Evolutionary conservation across 2,329 filamentous ascomycete species (phyloP).

Genomic region (Scopulariopsis brevicaulis): DNA sequence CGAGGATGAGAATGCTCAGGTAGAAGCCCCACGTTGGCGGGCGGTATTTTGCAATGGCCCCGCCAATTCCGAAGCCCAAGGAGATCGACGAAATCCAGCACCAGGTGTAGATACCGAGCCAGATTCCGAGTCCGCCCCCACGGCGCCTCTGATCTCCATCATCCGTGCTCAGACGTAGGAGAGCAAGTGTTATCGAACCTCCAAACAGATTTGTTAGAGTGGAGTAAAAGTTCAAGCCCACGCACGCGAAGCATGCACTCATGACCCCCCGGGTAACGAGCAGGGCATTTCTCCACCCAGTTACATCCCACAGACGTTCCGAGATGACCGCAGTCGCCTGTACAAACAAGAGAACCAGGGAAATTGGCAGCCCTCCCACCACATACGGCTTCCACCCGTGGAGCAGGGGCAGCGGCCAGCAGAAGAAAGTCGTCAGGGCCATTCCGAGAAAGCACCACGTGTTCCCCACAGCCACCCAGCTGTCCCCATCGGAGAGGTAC

Average conservation of each 20-base stretch:
- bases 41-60: constrained; percentile 52
- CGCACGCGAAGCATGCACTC: constrained; percentile 60
- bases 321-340: constrained; percentile 56
- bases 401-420: constrained; percentile 63
- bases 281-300: constrained; percentile 46
- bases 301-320: constrained; percentile 42
- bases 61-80: constrained; percentile 61
- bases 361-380: constrained; percentile 53
- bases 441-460: constrained; percentile 62
- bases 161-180: constrained; percentile 61
- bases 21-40: constrained; percentile 22
- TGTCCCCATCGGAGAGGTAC: constrained; percentile 54
- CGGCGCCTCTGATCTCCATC: constrained; percentile 59
- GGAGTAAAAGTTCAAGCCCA: constrained; percentile 65
- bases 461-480: constrained; percentile 54
- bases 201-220: constrained; percentile 67
- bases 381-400: constrained; percentile 71
- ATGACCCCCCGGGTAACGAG: constrained; percentile 54
- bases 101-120: constrained; percentile 70
- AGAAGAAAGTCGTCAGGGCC: constrained; percentile 56
- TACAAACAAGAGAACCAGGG: constrained; percentile 64
- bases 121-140: constrained; percentile 69
- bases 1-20: not conserved
- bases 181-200: constrained; percentile 60
- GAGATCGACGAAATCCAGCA: constrained; percentile 63